Conservation (phyloP, 2,329 filamentous ascomycete species). For the Pyricularia sp. region DNA sequence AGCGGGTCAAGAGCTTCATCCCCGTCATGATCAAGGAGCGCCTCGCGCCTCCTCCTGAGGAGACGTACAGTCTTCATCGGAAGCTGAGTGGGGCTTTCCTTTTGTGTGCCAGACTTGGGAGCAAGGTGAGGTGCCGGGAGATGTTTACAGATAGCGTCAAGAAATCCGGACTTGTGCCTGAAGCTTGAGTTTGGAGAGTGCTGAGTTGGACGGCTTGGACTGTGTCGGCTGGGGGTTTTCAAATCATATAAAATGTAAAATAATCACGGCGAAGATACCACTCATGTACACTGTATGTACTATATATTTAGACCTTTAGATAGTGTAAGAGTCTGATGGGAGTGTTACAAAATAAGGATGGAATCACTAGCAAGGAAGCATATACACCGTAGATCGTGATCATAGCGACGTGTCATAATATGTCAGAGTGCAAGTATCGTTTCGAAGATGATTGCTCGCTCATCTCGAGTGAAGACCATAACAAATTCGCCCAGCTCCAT, state of each 20-base stretch:
- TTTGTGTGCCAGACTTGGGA: slow-evolving; percentile 76
- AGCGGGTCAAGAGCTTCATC: slow-evolving; percentile 76
- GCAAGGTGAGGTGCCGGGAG: slow-evolving; percentile 65
- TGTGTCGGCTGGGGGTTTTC: background rate
- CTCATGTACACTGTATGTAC: background rate
- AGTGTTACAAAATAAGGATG: background rate
- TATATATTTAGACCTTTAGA: background rate
- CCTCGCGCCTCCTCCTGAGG: slow-evolving; percentile 82
- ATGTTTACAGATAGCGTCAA: slow-evolving; percentile 54
- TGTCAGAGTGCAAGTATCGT: background rate
- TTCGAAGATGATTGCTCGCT: background rate
- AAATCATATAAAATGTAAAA: background rate
- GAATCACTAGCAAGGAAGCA: background rate
- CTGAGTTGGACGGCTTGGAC: background rate
- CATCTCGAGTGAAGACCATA: too few relatives aligned
- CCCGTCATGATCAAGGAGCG: slow-evolving; percentile 87
- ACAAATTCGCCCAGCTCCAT: background rate
- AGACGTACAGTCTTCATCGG: slow-evolving; percentile 90
- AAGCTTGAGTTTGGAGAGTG: background rate
- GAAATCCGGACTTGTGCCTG: slow-evolving; percentile 16
- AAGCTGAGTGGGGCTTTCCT: slow-evolving; percentile 94
- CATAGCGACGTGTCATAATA: background rate
- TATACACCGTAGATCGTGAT: background rate
- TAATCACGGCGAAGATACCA: background rate
- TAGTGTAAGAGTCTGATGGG: background rate